Evolutionary conservation across 495 filamentous ascomycete genomes (phyloP).

Genomic region (Penicillium soppii): DNA sequence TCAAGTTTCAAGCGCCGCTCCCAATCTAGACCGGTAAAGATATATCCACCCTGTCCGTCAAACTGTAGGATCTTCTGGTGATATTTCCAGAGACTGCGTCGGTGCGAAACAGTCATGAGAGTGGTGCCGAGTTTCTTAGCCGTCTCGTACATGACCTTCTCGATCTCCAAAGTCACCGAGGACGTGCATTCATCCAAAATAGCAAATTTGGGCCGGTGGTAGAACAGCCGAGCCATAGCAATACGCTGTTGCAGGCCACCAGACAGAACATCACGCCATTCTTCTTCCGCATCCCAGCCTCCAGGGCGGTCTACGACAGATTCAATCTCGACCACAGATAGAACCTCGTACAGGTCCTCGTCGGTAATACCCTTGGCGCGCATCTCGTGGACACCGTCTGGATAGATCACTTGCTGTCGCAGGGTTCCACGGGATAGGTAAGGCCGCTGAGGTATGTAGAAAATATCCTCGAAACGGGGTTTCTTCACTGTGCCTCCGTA

Average conservation of each 20-base stretch:
- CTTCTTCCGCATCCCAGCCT: slow-evolving; percentile 92
- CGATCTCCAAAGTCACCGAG: slow-evolving; percentile 87
- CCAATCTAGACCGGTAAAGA: slow-evolving; percentile 89
- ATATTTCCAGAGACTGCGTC: slow-evolving; percentile 93
- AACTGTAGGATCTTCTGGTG: slow-evolving; percentile 93
- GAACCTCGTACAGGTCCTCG: slow-evolving; percentile 70
- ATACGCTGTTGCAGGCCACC: slow-evolving; percentile 95
- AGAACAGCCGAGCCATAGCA: slow-evolving; percentile 95
- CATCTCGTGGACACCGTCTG: slow-evolving; percentile 85
- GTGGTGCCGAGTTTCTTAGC: slow-evolving; percentile 90
- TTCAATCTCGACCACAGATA: slow-evolving; percentile 78
- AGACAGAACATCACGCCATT: slow-evolving; percentile 91
- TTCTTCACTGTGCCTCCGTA: slow-evolving; percentile 92
- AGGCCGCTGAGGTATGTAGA: slow-evolving; percentile 96
- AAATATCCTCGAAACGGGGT: slow-evolving; percentile 85
- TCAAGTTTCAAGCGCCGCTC: slow-evolving; percentile 82
- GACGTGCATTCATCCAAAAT: slow-evolving; percentile 97
- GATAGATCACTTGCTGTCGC: slow-evolving; percentile 95
- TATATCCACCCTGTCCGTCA: slow-evolving; percentile 86
- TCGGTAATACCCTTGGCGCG: slow-evolving; percentile 81
- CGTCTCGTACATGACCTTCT: slow-evolving; percentile 94
- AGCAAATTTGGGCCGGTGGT: slow-evolving; percentile 84
- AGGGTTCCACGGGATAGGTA: slow-evolving; percentile 87
- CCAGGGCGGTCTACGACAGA: slow-evolving; percentile 76
- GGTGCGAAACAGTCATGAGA: slow-evolving; percentile 92